These are phyloP conservation scores for Fusarium lyarnte DNA, from an alignment of 2,329 filamentous ascomycete species.

Conservation along the genomic window DNA sequence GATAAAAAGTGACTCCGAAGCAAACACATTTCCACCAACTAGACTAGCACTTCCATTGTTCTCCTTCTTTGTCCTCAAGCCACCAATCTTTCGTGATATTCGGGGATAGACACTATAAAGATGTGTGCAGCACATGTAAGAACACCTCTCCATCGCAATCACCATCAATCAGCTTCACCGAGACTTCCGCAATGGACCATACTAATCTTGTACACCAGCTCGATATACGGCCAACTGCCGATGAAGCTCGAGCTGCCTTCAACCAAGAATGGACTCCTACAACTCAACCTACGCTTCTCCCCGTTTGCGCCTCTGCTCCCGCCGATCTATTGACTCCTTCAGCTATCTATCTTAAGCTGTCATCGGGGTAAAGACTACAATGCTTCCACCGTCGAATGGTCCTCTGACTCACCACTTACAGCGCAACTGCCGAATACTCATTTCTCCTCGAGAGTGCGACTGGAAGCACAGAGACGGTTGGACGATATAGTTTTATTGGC, in stretches of 20 bases:
- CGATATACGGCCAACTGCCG: slow-evolving; percentile 42
- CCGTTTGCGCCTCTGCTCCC: slow-evolving; percentile 83
- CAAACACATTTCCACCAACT: slow-evolving; percentile 17
- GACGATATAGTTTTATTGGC: slow-evolving; percentile 94
- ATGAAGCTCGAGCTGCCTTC: slow-evolving; percentile 42
- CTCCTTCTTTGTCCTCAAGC: slow-evolving; percentile 17
- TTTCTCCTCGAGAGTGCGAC: slow-evolving; percentile 97
- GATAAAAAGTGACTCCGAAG: slow-evolving; percentile 30
- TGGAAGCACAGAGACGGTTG: slow-evolving; percentile 81
- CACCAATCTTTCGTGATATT: background rate
- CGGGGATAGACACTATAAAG: slow-evolving; percentile 1
- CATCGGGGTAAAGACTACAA: slow-evolving; percentile 34
- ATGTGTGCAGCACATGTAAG: slow-evolving; percentile 42
- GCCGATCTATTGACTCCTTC: slow-evolving; percentile 95
- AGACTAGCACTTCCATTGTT: slow-evolving; percentile 12
- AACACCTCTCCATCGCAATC: background rate
- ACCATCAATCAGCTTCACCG: background rate
- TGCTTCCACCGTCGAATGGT: background rate
- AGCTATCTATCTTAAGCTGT: slow-evolving; percentile 91
- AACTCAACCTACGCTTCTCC: slow-evolving; percentile 74
- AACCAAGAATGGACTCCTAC: slow-evolving; percentile 38
- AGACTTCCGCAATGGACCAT: slow-evolving; percentile 3
- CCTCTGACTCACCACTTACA: slow-evolving; percentile 35
- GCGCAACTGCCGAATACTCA: slow-evolving; percentile 73
- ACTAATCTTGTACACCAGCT: slow-evolving; percentile 29